Evolutionary conservation across 495 filamentous ascomycete species (phyloP).

Genomic region (Xylaria venustula): DNA sequence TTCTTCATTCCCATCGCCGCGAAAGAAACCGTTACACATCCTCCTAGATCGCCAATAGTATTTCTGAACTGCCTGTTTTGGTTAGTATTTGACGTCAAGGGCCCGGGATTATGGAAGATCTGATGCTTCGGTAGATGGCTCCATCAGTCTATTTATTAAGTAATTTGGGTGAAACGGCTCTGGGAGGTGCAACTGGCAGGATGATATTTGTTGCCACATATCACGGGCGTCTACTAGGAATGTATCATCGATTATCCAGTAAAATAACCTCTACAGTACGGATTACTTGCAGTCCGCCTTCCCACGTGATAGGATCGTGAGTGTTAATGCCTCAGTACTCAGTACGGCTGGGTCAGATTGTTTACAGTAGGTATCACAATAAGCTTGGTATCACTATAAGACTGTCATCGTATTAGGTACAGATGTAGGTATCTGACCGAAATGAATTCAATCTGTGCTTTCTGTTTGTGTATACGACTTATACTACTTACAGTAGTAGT

Average conservation of each 20-base stretch:
- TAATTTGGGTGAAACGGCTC: slow-evolving; percentile 10
- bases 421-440: background rate
- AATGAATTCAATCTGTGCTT: background rate
- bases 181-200: background rate
- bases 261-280: background rate
- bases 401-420: slow-evolving; percentile 1
- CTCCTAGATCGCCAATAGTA: background rate
- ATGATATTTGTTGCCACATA: background rate
- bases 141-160: background rate
- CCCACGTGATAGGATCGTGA: slow-evolving; percentile 10
- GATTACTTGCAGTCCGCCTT: slow-evolving; percentile 12
- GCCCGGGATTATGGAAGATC: slow-evolving; percentile 1
- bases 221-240: background rate
- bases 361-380: slow-evolving; percentile 7
- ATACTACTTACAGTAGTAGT: too few relatives aligned
- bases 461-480: too few relatives aligned
- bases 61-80: slow-evolving; percentile 1
- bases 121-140: slow-evolving; percentile 13
- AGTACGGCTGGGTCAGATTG: background rate
- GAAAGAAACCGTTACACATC: slow-evolving; percentile 1
- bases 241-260: background rate
- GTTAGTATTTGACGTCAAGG: slow-evolving; percentile 15
- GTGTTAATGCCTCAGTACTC: background rate
- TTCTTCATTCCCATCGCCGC: too few relatives aligned
- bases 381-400: slow-evolving; percentile 7